Conservation (phyloP, 371 early-diverging fungal species). For the Chytridiales sp. region DNA sequence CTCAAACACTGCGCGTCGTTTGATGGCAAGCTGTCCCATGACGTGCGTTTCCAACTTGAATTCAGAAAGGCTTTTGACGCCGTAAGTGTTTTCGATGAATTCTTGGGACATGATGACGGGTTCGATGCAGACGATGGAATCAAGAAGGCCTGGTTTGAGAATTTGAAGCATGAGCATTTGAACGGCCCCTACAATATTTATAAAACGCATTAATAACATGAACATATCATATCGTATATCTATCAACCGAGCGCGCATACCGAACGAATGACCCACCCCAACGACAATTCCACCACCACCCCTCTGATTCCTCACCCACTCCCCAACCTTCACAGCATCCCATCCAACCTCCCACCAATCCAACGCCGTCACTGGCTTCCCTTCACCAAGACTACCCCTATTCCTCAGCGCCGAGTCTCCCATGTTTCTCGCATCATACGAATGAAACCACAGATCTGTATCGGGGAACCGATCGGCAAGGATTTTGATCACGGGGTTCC, state of each 20-base stretch:
- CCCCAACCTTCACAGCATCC: conserved; percentile 15
- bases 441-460: conserved; percentile 12
- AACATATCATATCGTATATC: too few species aligned
- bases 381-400: too few species aligned
- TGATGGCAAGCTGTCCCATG: conserved; percentile 2
- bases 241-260: too few species aligned
- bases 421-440: conserved; percentile 26
- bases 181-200: too few species aligned
- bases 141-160: conserved; percentile 1
- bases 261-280: conserved; percentile 32
- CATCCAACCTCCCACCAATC: conserved; percentile 19
- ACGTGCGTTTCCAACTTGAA: background rate
- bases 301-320: too few species aligned
- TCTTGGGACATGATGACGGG: conserved; percentile 18
- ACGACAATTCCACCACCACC: too few species aligned
- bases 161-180: conserved; percentile 4
- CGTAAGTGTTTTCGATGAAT: background rate
- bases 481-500: conserved; percentile 19
- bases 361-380: too few species aligned
- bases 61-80: background rate
- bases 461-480: background rate
- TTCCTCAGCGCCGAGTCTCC: conserved; percentile 29
- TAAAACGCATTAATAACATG: too few species aligned
- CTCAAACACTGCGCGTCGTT: conserved; percentile 14
- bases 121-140: conserved; percentile 12